Conservation (phyloP, 257 asterid genomes). For the Leptodermis oblonga region DNA sequence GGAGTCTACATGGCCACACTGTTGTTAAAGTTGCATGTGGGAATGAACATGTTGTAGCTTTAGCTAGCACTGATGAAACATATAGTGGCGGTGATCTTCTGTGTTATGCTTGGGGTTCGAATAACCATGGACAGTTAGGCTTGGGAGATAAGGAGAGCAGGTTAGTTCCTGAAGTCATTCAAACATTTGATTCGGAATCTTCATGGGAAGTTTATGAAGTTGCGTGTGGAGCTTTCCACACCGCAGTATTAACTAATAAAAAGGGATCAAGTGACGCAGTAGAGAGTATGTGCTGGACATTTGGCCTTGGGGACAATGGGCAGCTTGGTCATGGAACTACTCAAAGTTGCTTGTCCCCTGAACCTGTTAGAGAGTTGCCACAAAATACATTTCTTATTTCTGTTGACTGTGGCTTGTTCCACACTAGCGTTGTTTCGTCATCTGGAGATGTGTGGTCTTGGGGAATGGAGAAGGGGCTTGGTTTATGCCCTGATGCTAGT, state of each 20-base stretch:
- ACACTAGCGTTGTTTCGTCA: constrained; percentile 75
- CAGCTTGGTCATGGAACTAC: constrained; percentile 94
- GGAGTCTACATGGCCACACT: constrained; percentile 82
- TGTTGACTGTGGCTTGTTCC: constrained; percentile 80
- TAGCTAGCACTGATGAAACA: constrained; percentile 67
- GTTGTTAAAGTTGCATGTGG: constrained; percentile 91
- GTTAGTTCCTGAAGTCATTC: constrained; percentile 48
- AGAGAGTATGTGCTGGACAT: constrained; percentile 79
- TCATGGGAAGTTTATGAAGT: constrained; percentile 66
- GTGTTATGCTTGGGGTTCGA: constrained; percentile 91
- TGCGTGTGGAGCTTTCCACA: constrained; percentile 84
- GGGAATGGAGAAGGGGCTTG: constrained; percentile 97
- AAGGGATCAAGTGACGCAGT: constrained; percentile 44
- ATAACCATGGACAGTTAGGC: constrained; percentile 83
- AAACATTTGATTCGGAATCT: constrained; percentile 47
- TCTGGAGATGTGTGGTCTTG: constrained; percentile 89
- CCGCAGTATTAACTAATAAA: constrained; percentile 60
- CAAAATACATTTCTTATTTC: constrained; percentile 46
- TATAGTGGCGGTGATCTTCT: constrained; percentile 49
- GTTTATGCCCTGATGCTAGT: constrained; percentile 81
- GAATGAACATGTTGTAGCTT: constrained; percentile 75
- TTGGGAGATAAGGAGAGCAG: constrained; percentile 72
- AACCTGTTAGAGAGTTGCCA: constrained; percentile 54
- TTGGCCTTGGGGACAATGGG: constrained; percentile 87
- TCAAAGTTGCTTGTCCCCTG: constrained; percentile 47